phyloP scores from a whole-genome alignment of 169 alveolate species.

The Plasmodium knowlesi region DNA sequence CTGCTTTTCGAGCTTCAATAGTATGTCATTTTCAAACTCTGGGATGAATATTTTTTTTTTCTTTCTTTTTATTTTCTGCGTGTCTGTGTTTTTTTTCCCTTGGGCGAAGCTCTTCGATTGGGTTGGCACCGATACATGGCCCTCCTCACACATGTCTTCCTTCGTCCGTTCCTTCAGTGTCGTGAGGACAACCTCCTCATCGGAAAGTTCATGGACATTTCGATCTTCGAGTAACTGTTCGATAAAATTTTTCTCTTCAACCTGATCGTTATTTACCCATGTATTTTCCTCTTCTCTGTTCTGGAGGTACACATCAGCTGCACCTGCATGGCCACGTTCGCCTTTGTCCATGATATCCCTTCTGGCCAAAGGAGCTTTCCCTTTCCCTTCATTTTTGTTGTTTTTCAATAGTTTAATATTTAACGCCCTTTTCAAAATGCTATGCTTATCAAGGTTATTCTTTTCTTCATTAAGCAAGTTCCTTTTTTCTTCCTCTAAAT shows the following conservation, averaged over 20 bases:
- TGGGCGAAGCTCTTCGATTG: background rate
- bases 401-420: background rate
- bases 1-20: slow-evolving; percentile 34
- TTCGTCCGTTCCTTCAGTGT: background rate
- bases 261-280: background rate
- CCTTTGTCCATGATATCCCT: background rate
- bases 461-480: slow-evolving; percentile 54
- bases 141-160: background rate
- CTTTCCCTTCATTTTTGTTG: slow-evolving; percentile 12
- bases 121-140: background rate
- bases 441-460: slow-evolving; percentile 20
- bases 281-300: background rate
- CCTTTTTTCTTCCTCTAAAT: slow-evolving; percentile 34
- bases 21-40: slow-evolving; percentile 29
- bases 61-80: background rate
- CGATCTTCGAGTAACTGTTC: slow-evolving; percentile 7
- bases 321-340: background rate
- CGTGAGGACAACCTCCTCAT: background rate
- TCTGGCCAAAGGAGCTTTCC: background rate
- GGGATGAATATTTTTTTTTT: slow-evolving; percentile 30
- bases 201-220: background rate
- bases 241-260: slow-evolving; percentile 13
- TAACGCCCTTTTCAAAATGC: slow-evolving; percentile 46
- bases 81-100: background rate
- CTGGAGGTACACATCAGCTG: background rate